These are phyloP conservation scores for Flagelloscypha sp. DNA, from an alignment of 768 basidiomycete species.

Conservation along the genomic window DNA sequence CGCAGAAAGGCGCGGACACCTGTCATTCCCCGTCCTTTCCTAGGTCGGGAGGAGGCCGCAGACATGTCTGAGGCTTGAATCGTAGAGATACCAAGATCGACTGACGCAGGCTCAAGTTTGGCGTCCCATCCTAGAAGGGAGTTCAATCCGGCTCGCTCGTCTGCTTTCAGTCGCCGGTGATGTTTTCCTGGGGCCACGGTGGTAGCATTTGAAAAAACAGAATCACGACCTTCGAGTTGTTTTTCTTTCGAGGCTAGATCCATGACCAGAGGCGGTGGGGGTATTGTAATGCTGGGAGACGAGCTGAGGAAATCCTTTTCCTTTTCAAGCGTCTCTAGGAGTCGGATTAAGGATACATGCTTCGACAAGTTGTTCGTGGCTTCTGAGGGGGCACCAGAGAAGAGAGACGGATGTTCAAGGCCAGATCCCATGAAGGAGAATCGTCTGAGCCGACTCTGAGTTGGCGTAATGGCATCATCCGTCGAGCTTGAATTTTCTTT, in stretches of 20 bases:
- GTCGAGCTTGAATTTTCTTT: conserved; percentile 16
- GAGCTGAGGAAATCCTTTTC: conserved; percentile 40
- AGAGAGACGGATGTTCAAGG: conserved; percentile 7
- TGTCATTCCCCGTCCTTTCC: conserved; percentile 36
- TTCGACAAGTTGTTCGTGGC: conserved; percentile 11
- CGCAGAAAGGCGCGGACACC: conserved; percentile 46
- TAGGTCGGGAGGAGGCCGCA: no score
- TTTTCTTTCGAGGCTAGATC: conserved; percentile 45
- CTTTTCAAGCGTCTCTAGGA: conserved; percentile 31
- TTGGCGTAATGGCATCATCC: conserved; percentile 21
- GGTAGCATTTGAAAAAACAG: no score
- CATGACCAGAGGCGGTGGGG: conserved; percentile 39
- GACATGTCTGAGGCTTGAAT: no score
- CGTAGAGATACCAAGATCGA: no score
- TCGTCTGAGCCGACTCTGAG: conserved; percentile 20
- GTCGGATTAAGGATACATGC: conserved; percentile 26
- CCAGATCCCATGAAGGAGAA: conserved; percentile 31
- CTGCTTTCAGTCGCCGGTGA: conserved; percentile 37
- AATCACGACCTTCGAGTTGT: no score
- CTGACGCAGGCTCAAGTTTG: conserved; percentile 28
- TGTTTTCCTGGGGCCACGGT: conserved; percentile 20
- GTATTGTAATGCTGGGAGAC: conserved; percentile 40
- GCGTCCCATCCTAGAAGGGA: conserved; percentile 58
- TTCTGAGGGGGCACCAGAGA: conserved; percentile 4
- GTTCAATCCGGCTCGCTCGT: conserved; percentile 45